A percentile compares a stretch with the other conserved stretches of the same genome.
Conservation (phyloP, 345 rosid genomes). For the Salix koriyanagi region DNA sequence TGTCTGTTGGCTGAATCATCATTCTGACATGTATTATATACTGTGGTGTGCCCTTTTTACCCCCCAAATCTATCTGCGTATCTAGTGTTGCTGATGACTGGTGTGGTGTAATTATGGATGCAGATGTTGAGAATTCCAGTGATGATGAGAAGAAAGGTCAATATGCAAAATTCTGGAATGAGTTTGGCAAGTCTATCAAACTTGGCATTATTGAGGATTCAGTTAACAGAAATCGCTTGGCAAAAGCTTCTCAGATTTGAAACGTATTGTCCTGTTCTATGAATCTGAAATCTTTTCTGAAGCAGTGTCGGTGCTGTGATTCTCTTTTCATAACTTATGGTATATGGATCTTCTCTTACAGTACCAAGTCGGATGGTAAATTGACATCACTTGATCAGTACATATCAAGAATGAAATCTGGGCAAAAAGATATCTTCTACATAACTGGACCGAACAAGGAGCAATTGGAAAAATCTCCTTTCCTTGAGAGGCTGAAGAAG, state of each 20-base stretch:
- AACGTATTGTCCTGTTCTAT: constrained; percentile 40
- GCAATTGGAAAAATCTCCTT: constrained; percentile 90
- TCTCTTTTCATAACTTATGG: not conserved
- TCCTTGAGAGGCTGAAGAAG: constrained; percentile 92
- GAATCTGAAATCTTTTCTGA: not conserved
- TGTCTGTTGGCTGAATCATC: too few species aligned
- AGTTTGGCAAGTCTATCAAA: constrained; percentile 94
- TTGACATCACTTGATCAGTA: constrained; percentile 93
- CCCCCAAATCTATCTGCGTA: not conserved
- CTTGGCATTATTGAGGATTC: constrained; percentile 97
- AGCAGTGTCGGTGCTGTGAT: not conserved
- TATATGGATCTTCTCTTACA: constrained; percentile 26
- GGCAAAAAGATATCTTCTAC: constrained; percentile 87
- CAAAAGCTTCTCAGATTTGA: constrained; percentile 90
- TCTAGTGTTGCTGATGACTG: not conserved
- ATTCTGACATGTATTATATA: not conserved
- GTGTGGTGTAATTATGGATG: not conserved
- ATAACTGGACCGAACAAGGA: constrained; percentile 94
- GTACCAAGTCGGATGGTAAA: constrained; percentile 88
- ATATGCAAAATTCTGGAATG: constrained; percentile 90
- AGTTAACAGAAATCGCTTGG: constrained; percentile 85
- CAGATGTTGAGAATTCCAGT: constrained; percentile 61
- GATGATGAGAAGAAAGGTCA: constrained; percentile 89
- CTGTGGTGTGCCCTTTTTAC: not conserved
- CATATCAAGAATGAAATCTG: constrained; percentile 85